A percentile compares a stretch with the other conserved stretches of the same genome.
Conservation (phyloP, 2,329 filamentous ascomycete genomes). For the Pseudocercospora crystallina region DNA sequence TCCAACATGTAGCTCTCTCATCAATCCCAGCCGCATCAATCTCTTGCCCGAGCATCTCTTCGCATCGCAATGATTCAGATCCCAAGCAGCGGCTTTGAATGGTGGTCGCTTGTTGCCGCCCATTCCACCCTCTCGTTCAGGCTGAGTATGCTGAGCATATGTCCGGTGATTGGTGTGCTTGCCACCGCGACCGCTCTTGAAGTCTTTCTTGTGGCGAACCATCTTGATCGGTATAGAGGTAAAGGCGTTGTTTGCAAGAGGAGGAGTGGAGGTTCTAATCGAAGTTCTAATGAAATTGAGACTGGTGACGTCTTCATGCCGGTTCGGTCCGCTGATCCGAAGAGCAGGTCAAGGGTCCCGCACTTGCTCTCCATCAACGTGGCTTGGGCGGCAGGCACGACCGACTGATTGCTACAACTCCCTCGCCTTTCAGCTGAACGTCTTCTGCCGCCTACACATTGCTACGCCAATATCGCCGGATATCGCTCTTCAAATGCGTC, state of each 20-base stretch:
- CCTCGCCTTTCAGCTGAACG: too few species aligned
- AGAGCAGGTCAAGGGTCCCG: too few species aligned
- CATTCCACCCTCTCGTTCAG: slow-evolving; percentile 28
- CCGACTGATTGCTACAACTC: too few species aligned
- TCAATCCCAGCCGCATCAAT: slow-evolving; percentile 85
- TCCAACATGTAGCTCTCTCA: slow-evolving; percentile 88
- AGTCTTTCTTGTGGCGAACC: slow-evolving; percentile 87
- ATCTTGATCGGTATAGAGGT: slow-evolving; percentile 2
- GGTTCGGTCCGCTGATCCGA: too few species aligned
- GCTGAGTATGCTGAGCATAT: slow-evolving; percentile 33
- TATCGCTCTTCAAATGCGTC: too few species aligned
- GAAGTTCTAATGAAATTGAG: too few species aligned
- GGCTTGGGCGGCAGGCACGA: too few species aligned
- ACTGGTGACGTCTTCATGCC: too few species aligned
- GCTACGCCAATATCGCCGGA: too few species aligned
- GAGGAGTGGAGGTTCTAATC: too few species aligned
- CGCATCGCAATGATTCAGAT: slow-evolving; percentile 94
- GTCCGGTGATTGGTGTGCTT: slow-evolving; percentile 27
- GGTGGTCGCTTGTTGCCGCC: slow-evolving; percentile 42
- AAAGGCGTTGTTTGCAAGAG: neutral
- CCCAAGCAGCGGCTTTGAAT: slow-evolving; percentile 97
- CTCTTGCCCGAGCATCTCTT: slow-evolving; percentile 96
- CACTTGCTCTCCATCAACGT: too few species aligned
- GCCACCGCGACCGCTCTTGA: slow-evolving; percentile 69
- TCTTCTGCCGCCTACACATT: too few species aligned